Evolutionary conservation across 768 basidiomycete species (phyloP).

Genomic region (Tulasnella sp.): DNA sequence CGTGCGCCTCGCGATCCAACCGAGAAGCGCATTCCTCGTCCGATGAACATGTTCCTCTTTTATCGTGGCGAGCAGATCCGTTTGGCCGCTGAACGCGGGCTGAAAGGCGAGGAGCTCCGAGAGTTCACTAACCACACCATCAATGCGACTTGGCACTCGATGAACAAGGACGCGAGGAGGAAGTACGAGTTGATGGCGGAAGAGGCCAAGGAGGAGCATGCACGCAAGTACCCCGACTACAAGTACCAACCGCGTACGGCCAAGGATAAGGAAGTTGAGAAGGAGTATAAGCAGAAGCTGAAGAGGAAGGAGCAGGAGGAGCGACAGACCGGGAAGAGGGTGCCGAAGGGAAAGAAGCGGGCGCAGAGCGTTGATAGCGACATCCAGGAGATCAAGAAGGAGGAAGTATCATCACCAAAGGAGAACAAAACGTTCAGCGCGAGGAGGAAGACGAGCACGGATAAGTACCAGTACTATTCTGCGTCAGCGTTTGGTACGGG

Average conservation of each 20-base stretch:
- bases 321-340: not conserved
- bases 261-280: not conserved
- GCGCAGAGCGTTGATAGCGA: not conserved
- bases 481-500: not conserved
- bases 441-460: not conserved
- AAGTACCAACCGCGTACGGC: not conserved
- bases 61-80: not conserved
- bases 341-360: not conserved
- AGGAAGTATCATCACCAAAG: not conserved
- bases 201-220: not conserved
- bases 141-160: not conserved
- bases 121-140: not conserved
- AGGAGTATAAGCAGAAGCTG: not conserved
- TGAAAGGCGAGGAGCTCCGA: not conserved
- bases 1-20: not conserved
- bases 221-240: not conserved
- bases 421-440: not conserved
- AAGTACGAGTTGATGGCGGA: not conserved
- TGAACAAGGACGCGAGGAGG: not conserved
- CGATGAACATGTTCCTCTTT: conserved; percentile 3
- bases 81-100: not conserved
- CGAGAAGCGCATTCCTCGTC: not conserved
- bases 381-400: not conserved
- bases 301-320: not conserved
- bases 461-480: conserved; percentile 1